A percentile compares a stretch with the other conserved stretches of the same genome.
These are phyloP conservation scores for Juncus inflexus DNA, from an alignment of 176 grass and related monocot species.

Conservation along the genomic window DNA sequence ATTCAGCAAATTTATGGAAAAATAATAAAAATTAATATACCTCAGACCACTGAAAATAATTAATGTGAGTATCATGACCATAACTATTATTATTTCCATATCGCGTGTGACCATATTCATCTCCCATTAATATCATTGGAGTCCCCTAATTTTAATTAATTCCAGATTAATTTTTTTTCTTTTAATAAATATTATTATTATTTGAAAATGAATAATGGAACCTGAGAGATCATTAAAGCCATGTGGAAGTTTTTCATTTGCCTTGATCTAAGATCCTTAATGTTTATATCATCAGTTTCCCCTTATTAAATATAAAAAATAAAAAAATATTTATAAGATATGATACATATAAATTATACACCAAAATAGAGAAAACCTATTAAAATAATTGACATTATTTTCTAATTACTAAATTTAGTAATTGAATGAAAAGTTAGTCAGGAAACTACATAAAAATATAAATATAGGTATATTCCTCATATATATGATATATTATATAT, in stretches of 20 bases:
- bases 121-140: constrained; percentile 99
- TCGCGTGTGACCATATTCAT: constrained; percentile 94
- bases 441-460: too few relatives aligned
- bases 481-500: too few relatives aligned
- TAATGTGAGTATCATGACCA: constrained; percentile 94
- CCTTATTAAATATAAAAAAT: constrained; percentile 36
- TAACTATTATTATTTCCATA: constrained; percentile 99
- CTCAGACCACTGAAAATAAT: constrained; percentile 93
- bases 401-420: too few relatives aligned
- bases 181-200: constrained; percentile 20
- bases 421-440: too few relatives aligned
- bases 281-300: constrained; percentile 74
- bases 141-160: constrained; percentile 50
- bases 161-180: constrained; percentile 14
- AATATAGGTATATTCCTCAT: too few relatives aligned
- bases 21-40: constrained; percentile 32
- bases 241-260: constrained; percentile 99
- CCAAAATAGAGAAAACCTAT: neutral
- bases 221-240: constrained; percentile 93
- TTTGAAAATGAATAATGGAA: constrained; percentile 30
- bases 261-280: constrained; percentile 55
- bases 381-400: too few relatives aligned
- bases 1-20: neutral
- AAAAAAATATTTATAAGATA: neutral
- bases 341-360: constrained; percentile 11